Evolutionary conservation across 768 basidiomycete species (phyloP).

Genomic region (button mushroom (Agaricus bisporus)): DNA sequence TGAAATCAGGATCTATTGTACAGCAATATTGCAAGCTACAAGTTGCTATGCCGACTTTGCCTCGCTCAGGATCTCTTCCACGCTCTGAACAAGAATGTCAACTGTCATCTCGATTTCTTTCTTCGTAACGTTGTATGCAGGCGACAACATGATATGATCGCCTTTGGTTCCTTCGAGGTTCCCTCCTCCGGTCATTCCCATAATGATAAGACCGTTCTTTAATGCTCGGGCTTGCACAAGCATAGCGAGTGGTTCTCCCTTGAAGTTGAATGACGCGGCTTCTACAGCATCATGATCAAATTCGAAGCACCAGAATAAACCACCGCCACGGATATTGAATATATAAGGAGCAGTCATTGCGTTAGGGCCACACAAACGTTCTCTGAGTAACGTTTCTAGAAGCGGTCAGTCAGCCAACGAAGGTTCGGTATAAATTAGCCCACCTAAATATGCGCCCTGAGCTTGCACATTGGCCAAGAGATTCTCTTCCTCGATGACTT

Average conservation of each 20-base stretch:
- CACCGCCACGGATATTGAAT: slow-evolving; percentile 80
- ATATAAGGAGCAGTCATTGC: slow-evolving; percentile 57
- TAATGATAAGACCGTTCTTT: slow-evolving; percentile 59
- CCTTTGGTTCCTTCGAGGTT: slow-evolving; percentile 67
- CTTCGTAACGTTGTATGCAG: slow-evolving; percentile 72
- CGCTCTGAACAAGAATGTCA: slow-evolving; percentile 54
- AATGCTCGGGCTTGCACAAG: slow-evolving; percentile 66
- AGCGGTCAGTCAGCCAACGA: not conserved
- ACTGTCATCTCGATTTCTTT: slow-evolving; percentile 68
- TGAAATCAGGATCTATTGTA: slow-evolving; percentile 1
- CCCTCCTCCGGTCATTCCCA: slow-evolving; percentile 70
- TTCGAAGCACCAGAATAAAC: slow-evolving; percentile 81
- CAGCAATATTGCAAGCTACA: not conserved
- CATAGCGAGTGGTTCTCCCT: slow-evolving; percentile 54
- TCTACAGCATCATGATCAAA: slow-evolving; percentile 57
- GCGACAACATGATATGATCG: slow-evolving; percentile 66
- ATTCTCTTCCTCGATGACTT: slow-evolving; percentile 62
- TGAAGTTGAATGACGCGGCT: slow-evolving; percentile 40
- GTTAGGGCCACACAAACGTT: slow-evolving; percentile 48
- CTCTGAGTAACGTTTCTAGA: slow-evolving; percentile 42
- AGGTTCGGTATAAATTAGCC: not conserved
- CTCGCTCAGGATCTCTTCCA: slow-evolving; percentile 56
- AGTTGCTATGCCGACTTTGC: slow-evolving; percentile 11
- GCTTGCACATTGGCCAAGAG: slow-evolving; percentile 58
- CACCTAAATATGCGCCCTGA: slow-evolving; percentile 57